Percentiles rank a stretch among this genome's conserved stretches.
phyloP scores from a whole-genome alignment of 2,329 filamentous ascomycete species.

The Parascedosporium putredinis region DNA sequence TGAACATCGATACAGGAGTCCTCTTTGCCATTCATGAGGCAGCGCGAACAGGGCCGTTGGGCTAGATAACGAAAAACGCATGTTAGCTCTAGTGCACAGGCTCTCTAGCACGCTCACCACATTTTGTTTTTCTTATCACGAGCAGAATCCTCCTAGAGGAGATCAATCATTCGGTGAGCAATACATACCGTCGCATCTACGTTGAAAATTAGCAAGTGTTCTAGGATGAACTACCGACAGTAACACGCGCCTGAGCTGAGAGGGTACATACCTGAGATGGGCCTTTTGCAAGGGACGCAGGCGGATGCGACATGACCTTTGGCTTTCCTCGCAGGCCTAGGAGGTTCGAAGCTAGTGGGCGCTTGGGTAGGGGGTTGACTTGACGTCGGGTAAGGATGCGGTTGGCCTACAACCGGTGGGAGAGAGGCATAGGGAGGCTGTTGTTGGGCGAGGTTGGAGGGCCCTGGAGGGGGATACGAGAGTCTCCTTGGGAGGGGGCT shows the following conservation, averaged over 20 bases:
- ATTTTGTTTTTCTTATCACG: too few relatives aligned
- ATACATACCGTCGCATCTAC: constrained; percentile 54
- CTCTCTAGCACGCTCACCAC: too few relatives aligned
- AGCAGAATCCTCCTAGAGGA: neutral
- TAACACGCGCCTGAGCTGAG: neutral
- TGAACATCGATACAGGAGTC: constrained; percentile 74
- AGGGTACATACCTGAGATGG: constrained; percentile 52
- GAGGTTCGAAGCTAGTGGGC: constrained; percentile 37
- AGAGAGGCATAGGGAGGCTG: neutral
- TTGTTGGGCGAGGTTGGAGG: constrained; percentile 9
- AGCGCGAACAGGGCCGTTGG: constrained; percentile 69
- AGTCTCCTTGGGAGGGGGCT: constrained; percentile 23
- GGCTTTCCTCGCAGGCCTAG: constrained; percentile 55
- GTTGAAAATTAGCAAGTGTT: neutral
- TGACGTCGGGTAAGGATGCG: constrained; percentile 11
- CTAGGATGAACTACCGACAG: too few relatives aligned
- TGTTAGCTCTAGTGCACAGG: too few relatives aligned
- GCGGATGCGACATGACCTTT: constrained; percentile 78
- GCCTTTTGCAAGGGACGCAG: constrained; percentile 80
- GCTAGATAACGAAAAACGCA: constrained; percentile 31
- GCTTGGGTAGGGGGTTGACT: constrained; percentile 30
- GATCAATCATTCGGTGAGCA: constrained; percentile 12
- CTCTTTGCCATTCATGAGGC: constrained; percentile 68
- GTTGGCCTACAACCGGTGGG: neutral
- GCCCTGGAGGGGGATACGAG: constrained; percentile 14